Conservation (phyloP, 164 flowering plant genomes). For the Vitis vinifera region ASM3070453v1 NC_081819.1:20387501-20388000, state of each 20-base stretch:
- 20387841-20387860: too few relatives aligned
- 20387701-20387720: conserved; percentile 35
- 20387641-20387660: conserved; percentile 66
- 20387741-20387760: conserved; percentile 8
- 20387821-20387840: too few relatives aligned
- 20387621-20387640: conserved; percentile 70
- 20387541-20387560: conserved; percentile 63
- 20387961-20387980: too few relatives aligned
- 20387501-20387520: conserved; percentile 82
- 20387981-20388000: background rate
- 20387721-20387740: conserved; percentile 17
- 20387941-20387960: too few relatives aligned
- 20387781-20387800: background rate
- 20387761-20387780: background rate
- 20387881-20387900: too few relatives aligned
- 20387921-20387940: too few relatives aligned
- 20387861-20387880: too few relatives aligned
- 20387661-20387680: conserved; percentile 50
- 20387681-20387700: conserved; percentile 38
- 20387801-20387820: background rate
- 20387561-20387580: conserved; percentile 59
- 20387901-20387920: too few relatives aligned
- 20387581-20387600: conserved; percentile 79
- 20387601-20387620: conserved; percentile 60
- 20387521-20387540: conserved; percentile 62